Conservation (phyloP, 805 yeast genomes). For the Ogataea pini region DNA sequence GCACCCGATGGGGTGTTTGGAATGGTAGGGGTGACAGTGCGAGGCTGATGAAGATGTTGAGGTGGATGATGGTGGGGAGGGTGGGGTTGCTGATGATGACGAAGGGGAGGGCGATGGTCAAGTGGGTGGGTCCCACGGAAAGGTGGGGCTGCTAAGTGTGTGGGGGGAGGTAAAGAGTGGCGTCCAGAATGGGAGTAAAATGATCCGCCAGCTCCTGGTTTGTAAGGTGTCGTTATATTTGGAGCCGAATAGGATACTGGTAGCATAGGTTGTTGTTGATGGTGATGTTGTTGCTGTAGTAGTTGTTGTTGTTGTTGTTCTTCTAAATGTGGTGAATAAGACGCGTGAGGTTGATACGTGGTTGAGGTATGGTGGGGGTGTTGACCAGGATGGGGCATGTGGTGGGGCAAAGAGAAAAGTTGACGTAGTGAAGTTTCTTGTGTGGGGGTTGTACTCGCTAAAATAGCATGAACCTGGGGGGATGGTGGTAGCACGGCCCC, state of each 20-base stretch:
- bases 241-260: not conserved
- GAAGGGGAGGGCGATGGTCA: not conserved
- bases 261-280: not conserved
- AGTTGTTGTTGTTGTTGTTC: not conserved
- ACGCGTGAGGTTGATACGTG: not conserved
- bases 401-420: not conserved
- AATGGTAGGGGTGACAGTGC: not conserved
- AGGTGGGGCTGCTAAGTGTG: not conserved
- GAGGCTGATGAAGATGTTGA: not conserved
- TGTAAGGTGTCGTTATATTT: not conserved
- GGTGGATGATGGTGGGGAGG: not conserved
- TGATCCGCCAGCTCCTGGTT: not conserved
- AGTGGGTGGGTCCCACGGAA: not conserved
- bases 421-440: not conserved
- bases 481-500: conserved; percentile 16
- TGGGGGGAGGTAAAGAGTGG: not conserved
- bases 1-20: too few relatives aligned
- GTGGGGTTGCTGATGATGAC: not conserved
- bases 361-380: conserved; percentile 12
- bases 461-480: conserved; percentile 12
- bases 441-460: conserved; percentile 4
- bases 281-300: not conserved
- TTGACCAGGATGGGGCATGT: conserved; percentile 7
- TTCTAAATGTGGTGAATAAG: not conserved
- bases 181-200: not conserved